A percentile compares a stretch with the other conserved stretches of the same genome.
phyloP scores from a whole-genome alignment of 2,329 filamentous ascomycete genomes.

The Salinomyces thailandicus region DNA sequence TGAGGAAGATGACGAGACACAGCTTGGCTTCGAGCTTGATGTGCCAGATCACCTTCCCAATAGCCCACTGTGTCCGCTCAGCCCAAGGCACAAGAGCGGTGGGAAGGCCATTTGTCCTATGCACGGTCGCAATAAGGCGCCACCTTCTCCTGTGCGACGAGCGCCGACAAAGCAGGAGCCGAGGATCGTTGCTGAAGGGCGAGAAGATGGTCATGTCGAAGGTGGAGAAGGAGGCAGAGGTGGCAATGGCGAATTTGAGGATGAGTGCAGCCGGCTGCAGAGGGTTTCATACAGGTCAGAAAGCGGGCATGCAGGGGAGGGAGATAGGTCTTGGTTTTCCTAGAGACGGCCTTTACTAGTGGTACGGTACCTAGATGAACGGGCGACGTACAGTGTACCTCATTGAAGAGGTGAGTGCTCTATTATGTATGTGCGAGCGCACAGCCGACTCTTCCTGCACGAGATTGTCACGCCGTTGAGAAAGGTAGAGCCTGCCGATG shows the following conservation, averaged over 20 bases:
- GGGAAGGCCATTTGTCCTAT: constrained; percentile 30
- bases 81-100: constrained; percentile 26
- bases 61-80: constrained; percentile 34
- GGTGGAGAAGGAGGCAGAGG: not conserved
- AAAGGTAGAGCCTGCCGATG: too few relatives aligned
- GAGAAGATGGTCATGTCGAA: not conserved
- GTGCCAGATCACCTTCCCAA: constrained; percentile 35
- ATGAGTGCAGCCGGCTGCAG: not conserved
- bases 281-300: not conserved
- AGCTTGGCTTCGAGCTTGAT: constrained; percentile 25
- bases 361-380: too few relatives aligned
- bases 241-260: not conserved
- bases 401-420: not conserved
- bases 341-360: too few relatives aligned
- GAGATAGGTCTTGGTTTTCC: not conserved
- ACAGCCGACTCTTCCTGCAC: too few relatives aligned
- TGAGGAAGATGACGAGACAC: constrained; percentile 14
- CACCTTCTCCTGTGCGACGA: not conserved
- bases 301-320: not conserved
- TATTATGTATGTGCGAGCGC: too few relatives aligned
- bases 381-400: too few relatives aligned
- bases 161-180: not conserved
- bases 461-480: too few relatives aligned
- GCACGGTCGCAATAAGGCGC: constrained; percentile 22
- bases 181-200: not conserved